These are phyloP conservation scores for Eucalyptus caleyi DNA, from an alignment of 345 rosid species.

Conservation along the genomic window DNA sequence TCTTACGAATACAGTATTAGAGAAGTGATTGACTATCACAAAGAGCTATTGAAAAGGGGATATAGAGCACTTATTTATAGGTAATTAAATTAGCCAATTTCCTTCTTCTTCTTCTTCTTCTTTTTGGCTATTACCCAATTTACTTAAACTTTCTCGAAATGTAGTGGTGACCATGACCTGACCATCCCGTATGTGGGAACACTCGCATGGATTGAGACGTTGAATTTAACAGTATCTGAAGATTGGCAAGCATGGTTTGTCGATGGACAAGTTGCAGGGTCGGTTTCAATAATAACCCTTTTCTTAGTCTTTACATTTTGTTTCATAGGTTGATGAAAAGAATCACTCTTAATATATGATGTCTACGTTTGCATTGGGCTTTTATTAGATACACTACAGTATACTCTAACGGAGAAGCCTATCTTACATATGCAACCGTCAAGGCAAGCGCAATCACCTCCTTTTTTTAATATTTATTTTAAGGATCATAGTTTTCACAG, in stretches of 20 bases:
- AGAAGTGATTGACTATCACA: neutral
- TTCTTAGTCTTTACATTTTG: neutral
- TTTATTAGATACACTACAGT: neutral
- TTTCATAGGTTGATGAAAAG: neutral
- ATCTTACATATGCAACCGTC: neutral
- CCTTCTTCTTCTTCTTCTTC: neutral
- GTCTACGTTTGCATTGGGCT: neutral
- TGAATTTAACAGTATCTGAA: neutral
- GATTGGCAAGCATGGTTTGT: neutral
- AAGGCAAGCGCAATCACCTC: neutral
- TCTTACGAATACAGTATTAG: neutral
- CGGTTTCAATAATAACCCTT: neutral
- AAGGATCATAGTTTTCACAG: neutral
- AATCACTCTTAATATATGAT: neutral
- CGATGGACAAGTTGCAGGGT: neutral
- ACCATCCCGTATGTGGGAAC: neutral
- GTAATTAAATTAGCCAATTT: neutral
- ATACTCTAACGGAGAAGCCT: neutral
- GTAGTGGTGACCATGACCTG: neutral
- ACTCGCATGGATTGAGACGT: neutral
- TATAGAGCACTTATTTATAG: neutral
- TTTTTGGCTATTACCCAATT: neutral
- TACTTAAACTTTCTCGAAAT: neutral
- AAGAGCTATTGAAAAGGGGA: neutral
- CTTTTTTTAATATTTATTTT: neutral